Conservation (phyloP, 352 stramenopile species). For the Globisporangium spinosum region DNA sequence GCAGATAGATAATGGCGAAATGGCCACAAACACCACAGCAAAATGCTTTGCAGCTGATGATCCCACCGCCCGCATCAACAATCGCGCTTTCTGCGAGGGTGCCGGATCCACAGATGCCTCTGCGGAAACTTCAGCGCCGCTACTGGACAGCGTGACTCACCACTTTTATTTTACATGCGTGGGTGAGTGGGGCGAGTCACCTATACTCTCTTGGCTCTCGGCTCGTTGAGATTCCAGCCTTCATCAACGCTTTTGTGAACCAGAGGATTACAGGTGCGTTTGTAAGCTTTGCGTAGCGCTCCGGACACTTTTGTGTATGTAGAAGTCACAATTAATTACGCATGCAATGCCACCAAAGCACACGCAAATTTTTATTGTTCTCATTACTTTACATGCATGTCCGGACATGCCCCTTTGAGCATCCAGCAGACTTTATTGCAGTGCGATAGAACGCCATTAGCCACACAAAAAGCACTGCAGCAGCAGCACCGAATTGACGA, state of each 20-base stretch:
- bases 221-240: not conserved
- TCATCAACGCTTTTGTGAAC: not conserved
- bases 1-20: not conserved
- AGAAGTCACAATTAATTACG: not conserved
- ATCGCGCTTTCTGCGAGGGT: not conserved
- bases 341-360: not conserved
- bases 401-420: not conserved
- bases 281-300: not conserved
- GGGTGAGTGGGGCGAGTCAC: not conserved
- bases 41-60: not conserved
- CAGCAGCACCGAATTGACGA: not conserved
- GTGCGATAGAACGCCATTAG: not conserved
- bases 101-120: not conserved
- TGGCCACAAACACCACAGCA: not conserved
- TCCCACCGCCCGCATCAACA: not conserved
- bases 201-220: not conserved
- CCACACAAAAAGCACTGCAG: not conserved
- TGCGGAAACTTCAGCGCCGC: not conserved
- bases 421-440: not conserved
- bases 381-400: not conserved
- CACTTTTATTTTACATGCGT: not conserved
- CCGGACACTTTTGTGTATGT: not conserved
- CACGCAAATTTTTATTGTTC: not conserved
- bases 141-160: not conserved
- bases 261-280: not conserved